Base-by-base conservation (phyloP, 306 rosid species). In the Gynostemma pentaphyllum region DNA sequence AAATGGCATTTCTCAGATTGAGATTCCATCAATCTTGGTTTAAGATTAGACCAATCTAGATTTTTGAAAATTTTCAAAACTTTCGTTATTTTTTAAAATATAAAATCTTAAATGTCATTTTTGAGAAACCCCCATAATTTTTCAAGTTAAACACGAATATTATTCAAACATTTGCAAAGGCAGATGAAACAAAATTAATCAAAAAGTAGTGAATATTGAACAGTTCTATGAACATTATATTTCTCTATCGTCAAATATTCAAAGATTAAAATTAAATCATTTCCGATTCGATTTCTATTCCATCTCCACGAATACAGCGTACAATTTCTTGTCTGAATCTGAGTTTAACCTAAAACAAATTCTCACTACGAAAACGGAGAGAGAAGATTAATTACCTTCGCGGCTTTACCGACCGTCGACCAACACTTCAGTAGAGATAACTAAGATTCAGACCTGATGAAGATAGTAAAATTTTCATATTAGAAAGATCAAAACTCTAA, bases 341-440 rank as follows among this genome's bases (percentile, higher is more conserved):
- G 56, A 64, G 55, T 45, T 64, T 18, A 9, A 48, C 60, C 70
- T 42, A 65, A 28, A 46, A 15, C 27, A 62, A 40, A 41, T 7
- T 62, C 52, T 62, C 53, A 44, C 27, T 45, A 65, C 34, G 48
- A 19, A 18, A 23, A 45, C 11, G 56, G 46, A 27, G 64, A 68
- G 48, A 27, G 45, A 52, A 11, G 22, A 18, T 26, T 5, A 21
- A 30, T n/a, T 42, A 68, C 53, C 64, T 54, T 7, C 0, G 42
- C 26, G 15, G 40, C 64, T 54, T 7, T 0, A 54, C 26, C 23
- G 40, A 8, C 48, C 11, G 21, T 26, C 48, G 42, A 21, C 16
- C 63, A 9, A 42, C 22, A 41, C 11, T 54, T 24, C 40, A 52
- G 23, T 2, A 18, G 24, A 54, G 3, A 27, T 4, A 54, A 16